Conservation (phyloP, 2,329 filamentous ascomycete species). For the Aspergillus fijiensis region DNA sequence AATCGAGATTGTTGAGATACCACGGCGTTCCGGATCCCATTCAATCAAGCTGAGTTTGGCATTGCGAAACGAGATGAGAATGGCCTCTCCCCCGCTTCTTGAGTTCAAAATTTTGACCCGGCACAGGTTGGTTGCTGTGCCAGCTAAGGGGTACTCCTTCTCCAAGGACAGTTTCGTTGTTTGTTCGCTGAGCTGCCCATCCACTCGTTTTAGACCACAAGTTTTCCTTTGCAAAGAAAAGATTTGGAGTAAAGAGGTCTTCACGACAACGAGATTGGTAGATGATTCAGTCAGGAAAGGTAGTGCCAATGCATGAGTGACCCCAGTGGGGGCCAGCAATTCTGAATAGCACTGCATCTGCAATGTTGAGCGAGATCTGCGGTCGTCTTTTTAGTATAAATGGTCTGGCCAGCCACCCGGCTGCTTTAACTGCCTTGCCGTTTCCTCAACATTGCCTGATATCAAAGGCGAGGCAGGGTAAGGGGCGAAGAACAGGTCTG, state of each 20-base stretch:
- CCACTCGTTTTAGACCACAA: conserved; percentile 44
- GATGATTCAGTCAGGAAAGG: conserved; percentile 74
- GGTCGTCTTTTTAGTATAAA: not conserved
- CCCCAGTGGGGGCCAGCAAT: conserved; percentile 87
- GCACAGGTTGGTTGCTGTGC: conserved; percentile 79
- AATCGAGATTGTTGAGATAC: conserved; percentile 85
- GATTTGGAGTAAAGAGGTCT: conserved; percentile 88
- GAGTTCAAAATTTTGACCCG: conserved; percentile 71
- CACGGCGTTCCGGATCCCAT: conserved; percentile 81
- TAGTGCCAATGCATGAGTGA: conserved; percentile 80
- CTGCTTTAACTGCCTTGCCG: conserved; percentile 12
- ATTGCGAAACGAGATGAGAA: conserved; percentile 82
- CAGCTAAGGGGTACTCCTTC: conserved; percentile 78
- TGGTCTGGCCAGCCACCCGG: not conserved
- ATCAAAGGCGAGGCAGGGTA: not conserved
- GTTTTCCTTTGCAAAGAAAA: conserved; percentile 69
- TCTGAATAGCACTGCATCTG: conserved; percentile 97
- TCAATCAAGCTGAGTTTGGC: conserved; percentile 91
- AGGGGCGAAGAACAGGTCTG: not conserved
- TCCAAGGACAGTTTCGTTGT: conserved; percentile 79
- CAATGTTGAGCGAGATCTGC: not conserved
- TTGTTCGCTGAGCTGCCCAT: conserved; percentile 61
- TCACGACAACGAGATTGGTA: conserved; percentile 85
- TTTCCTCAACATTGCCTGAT: not conserved
- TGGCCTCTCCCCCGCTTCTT: conserved; percentile 76